A percentile compares a stretch with the other conserved stretches of the same genome.
Conservation (phyloP, 306 rosid species). For the Senna tora region DNA sequence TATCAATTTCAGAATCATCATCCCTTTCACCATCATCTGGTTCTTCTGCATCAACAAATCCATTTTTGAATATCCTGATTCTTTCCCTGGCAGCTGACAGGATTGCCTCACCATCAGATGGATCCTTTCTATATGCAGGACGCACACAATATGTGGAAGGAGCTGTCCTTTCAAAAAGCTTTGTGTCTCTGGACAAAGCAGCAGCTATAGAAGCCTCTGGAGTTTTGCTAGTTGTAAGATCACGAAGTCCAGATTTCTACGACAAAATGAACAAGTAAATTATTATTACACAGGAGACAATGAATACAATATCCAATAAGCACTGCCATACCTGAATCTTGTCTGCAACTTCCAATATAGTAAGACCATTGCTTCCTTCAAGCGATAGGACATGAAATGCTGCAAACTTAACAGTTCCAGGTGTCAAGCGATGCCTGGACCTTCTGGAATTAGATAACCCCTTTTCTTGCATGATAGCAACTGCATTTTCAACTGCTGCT, state of each 20-base stretch:
- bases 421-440: constrained; percentile 73
- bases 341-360: constrained; percentile 74
- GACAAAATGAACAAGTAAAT: constrained; percentile 8
- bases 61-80: constrained; percentile 58
- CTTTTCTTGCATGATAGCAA: constrained; percentile 70
- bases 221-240: constrained; percentile 79
- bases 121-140: constrained; percentile 70
- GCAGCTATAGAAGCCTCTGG: constrained; percentile 84
- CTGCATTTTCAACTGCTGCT: constrained; percentile 70
- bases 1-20: constrained; percentile 72
- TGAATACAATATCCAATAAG: constrained; percentile 9
- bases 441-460: constrained; percentile 65
- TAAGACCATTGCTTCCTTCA: constrained; percentile 78
- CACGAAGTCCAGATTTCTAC: constrained; percentile 86
- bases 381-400: constrained; percentile 87
- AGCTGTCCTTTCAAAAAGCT: constrained; percentile 83
- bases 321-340: constrained; percentile 68
- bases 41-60: constrained; percentile 55
- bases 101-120: constrained; percentile 63
- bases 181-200: constrained; percentile 85
- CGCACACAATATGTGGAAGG: constrained; percentile 82
- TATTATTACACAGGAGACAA: constrained; percentile 12
- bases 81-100: constrained; percentile 72
- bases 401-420: constrained; percentile 88
- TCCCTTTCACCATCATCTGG: constrained; percentile 71